These are phyloP conservation scores for Hemisphaericaspora xylanilytica DNA, from an alignment of 1,139 yeast species.

Conservation along the genomic window DNA sequence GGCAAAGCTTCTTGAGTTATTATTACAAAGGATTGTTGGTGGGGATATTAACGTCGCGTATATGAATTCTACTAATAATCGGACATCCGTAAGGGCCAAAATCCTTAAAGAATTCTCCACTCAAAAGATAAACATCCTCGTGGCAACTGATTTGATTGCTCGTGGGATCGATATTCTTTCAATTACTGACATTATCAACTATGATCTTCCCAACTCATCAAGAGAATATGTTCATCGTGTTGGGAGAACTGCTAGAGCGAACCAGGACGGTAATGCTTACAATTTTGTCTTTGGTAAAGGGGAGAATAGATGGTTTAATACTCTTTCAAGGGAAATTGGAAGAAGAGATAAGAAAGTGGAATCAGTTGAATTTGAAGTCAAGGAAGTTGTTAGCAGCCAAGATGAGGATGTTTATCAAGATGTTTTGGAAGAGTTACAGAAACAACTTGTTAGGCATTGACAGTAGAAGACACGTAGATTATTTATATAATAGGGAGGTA, in stretches of 20 bases:
- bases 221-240: conserved; percentile 94
- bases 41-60: conserved; percentile 24
- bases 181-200: conserved; percentile 77
- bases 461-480: too few relatives aligned
- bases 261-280: conserved; percentile 69
- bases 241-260: conserved; percentile 96
- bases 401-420: conserved; percentile 29
- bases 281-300: conserved; percentile 72
- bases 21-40: conserved; percentile 28
- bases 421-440: conserved; percentile 26
- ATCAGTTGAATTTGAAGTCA: conserved; percentile 22
- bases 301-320: conserved; percentile 66
- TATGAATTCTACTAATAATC: conserved; percentile 52
- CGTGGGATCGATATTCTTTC: conserved; percentile 86
- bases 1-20: conserved; percentile 53
- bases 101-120: conserved; percentile 56
- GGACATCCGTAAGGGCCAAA: conserved; percentile 39
- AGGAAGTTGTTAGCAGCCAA: conserved; percentile 19
- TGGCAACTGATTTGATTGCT: conserved; percentile 90
- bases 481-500: too few relatives aligned
- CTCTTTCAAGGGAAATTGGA: conserved; percentile 45
- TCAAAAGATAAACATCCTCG: conserved; percentile 53
- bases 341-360: conserved; percentile 25
- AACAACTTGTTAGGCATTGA: conserved; percentile 18
- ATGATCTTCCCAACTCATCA: conserved; percentile 84